These are phyloP conservation scores for Dryas octopetala DNA, from an alignment of 306 rosid species.

Conservation along the genomic window DNA sequence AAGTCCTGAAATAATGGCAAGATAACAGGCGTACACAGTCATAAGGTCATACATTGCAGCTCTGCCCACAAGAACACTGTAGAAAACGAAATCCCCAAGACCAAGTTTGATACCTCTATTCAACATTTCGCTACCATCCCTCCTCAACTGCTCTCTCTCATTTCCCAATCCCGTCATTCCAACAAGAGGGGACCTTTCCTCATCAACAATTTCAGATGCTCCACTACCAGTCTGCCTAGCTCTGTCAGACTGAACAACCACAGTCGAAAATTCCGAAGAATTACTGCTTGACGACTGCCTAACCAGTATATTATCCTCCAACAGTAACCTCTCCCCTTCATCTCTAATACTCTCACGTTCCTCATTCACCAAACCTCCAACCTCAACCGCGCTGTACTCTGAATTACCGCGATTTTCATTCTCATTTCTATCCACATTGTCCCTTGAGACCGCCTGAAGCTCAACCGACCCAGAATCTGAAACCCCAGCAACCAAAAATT, in stretches of 20 bases:
- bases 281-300: slow-evolving; percentile 35
- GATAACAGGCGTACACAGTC: slow-evolving; percentile 97
- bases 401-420: slow-evolving; percentile 15
- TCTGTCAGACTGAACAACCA: slow-evolving; percentile 20
- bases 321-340: slow-evolving; percentile 57
- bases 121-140: slow-evolving; percentile 38
- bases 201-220: slow-evolving; percentile 41
- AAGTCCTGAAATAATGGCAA: slow-evolving; percentile 87
- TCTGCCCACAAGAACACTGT: slow-evolving; percentile 93
- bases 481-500: slow-evolving; percentile 58
- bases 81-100: slow-evolving; percentile 91
- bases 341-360: slow-evolving; percentile 21
- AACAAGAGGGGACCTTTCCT: slow-evolving; percentile 72
- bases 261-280: slow-evolving; percentile 38
- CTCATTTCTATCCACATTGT: slow-evolving; percentile 24
- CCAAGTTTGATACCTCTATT: slow-evolving; percentile 86
- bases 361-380: slow-evolving; percentile 18
- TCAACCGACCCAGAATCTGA: slow-evolving; percentile 62
- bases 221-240: slow-evolving; percentile 24
- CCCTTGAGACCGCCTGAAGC: slow-evolving; percentile 57
- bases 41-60: slow-evolving; percentile 98
- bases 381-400: slow-evolving; percentile 25
- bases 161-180: slow-evolving; percentile 35
- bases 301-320: slow-evolving; percentile 41
- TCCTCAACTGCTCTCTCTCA: slow-evolving; percentile 38